Percentiles rank a stretch among this genome's conserved stretches.
phyloP scores from a whole-genome alignment of 164 flowering plant species.

The grape (Vitis vinifera) region DNA sequence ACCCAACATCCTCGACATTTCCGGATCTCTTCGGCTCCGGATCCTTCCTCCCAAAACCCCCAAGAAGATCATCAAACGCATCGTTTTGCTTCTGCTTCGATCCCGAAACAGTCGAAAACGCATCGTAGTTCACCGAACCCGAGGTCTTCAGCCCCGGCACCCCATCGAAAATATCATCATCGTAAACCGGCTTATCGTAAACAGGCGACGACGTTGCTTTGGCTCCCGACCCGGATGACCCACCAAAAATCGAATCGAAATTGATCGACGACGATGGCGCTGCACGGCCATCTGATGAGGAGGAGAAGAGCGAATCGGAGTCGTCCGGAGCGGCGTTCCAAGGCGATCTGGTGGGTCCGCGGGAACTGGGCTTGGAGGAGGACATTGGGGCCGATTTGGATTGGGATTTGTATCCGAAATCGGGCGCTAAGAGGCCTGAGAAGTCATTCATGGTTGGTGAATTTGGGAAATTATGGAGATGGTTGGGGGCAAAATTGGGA shows the following conservation, averaged over 20 bases:
- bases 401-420: slow-evolving; percentile 19
- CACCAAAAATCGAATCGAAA: slow-evolving; percentile 17
- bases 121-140: slow-evolving; percentile 11
- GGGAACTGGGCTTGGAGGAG: slow-evolving; percentile 9
- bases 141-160: slow-evolving; percentile 22
- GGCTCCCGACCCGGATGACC: background rate
- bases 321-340: slow-evolving; percentile 6
- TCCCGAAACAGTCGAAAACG: slow-evolving; percentile 8
- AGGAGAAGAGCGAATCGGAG: slow-evolving; percentile 1
- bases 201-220: slow-evolving; percentile 14
- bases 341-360: slow-evolving; percentile 1
- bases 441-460: slow-evolving; percentile 14
- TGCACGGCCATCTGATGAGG: slow-evolving; percentile 16
- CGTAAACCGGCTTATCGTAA: slow-evolving; percentile 31
- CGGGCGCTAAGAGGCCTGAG: slow-evolving; percentile 10
- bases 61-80: slow-evolving; percentile 28
- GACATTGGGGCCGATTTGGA: slow-evolving; percentile 21
- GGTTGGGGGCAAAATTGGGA: too few species aligned
- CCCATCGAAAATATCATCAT: slow-evolving; percentile 28
- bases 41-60: slow-evolving; percentile 32
- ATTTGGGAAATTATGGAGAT: too few species aligned
- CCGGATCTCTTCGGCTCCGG: slow-evolving; percentile 20
- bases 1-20: slow-evolving; percentile 20
- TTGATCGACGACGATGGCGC: slow-evolving; percentile 3
- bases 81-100: slow-evolving; percentile 4